These are phyloP conservation scores for Fraxinus dipetala DNA, from an alignment of 305 asterid species.

Conservation along the genomic window DNA sequence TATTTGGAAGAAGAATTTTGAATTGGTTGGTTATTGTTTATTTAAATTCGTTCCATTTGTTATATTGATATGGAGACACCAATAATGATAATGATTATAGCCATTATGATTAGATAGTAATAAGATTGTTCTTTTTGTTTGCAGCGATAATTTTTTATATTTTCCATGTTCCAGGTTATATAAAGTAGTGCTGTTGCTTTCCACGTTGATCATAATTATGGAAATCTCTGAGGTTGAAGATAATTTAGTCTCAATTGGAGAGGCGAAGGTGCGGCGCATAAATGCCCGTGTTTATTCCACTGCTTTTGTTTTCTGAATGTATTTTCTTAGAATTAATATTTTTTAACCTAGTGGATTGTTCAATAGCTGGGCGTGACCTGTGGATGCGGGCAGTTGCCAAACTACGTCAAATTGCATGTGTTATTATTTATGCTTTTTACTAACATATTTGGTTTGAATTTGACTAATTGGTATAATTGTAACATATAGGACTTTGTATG, in stretches of 20 bases:
- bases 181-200: constrained; percentile 24
- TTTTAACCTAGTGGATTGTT: background rate
- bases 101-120: constrained; percentile 17
- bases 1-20: background rate
- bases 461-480: constrained; percentile 2
- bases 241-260: constrained; percentile 69
- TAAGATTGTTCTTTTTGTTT: constrained; percentile 3
- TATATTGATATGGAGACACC: constrained; percentile 27
- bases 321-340: background rate
- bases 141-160: constrained; percentile 6
- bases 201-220: constrained; percentile 42
- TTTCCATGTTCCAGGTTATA: constrained; percentile 29
- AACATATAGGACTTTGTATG: background rate
- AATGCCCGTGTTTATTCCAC: constrained; percentile 5
- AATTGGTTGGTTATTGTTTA: constrained; percentile 16
- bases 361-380: background rate
- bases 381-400: background rate
- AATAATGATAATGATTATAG: constrained; percentile 1
- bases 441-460: background rate
- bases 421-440: background rate
- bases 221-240: constrained; percentile 80
- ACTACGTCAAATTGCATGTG: background rate
- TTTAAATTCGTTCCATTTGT: constrained; percentile 24
- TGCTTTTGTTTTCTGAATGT: constrained; percentile 4
- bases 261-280: constrained; percentile 74